phyloP scores from a whole-genome alignment of 2,329 filamentous ascomycete genomes.

The Epichloe coenophiala region DNA sequence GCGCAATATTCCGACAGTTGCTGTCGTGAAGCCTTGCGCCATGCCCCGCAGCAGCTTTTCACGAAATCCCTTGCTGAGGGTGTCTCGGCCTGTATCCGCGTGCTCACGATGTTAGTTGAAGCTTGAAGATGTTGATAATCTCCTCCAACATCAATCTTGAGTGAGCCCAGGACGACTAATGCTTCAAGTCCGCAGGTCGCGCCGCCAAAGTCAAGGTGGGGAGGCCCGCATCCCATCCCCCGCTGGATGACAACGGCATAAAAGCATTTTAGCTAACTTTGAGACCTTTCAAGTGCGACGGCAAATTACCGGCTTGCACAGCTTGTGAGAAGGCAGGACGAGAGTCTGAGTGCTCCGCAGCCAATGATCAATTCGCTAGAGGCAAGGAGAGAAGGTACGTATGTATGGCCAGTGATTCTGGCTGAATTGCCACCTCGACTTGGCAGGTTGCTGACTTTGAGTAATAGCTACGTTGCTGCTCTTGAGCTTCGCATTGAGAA shows the following conservation, averaged over 20 bases:
- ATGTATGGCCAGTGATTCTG: background rate
- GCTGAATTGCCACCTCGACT: too few species aligned
- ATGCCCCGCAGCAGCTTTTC: constrained; percentile 36
- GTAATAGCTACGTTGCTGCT: constrained; percentile 70
- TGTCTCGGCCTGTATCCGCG: constrained; percentile 67
- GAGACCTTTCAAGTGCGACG: constrained; percentile 58
- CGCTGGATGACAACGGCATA: background rate
- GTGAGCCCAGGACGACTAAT: background rate
- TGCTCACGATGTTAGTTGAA: constrained; percentile 54
- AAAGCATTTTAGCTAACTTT: background rate
- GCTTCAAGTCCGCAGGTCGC: constrained; percentile 37
- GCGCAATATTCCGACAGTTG: background rate
- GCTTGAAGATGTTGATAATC: background rate
- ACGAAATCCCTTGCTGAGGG: constrained; percentile 49
- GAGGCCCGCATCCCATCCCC: background rate
- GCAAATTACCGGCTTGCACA: constrained; percentile 87
- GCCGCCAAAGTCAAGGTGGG: constrained; percentile 80
- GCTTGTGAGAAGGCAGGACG: constrained; percentile 88
- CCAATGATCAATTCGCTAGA: constrained; percentile 88
- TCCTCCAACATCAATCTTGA: background rate
- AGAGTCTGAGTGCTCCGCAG: constrained; percentile 77
- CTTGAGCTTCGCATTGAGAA: constrained; percentile 86
- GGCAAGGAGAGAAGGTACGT: constrained; percentile 79
- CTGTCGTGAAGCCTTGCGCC: constrained; percentile 4
- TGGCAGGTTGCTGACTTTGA: background rate